Evolutionary conservation across 352 stramenopile genomes (phyloP).

Genomic region (Elongisporangium prolatum): DNA sequence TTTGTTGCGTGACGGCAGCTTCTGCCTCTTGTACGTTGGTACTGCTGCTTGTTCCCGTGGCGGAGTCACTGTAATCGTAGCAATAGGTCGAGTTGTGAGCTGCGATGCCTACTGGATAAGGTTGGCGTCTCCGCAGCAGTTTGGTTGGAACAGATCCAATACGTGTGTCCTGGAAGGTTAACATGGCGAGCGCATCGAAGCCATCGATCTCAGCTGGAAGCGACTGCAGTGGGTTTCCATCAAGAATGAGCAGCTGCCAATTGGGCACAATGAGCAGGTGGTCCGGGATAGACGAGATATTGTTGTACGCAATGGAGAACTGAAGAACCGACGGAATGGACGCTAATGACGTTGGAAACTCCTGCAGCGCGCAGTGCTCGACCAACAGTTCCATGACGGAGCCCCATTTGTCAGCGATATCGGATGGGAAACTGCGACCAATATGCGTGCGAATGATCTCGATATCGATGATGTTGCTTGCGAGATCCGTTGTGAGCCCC

Average conservation of each 20-base stretch:
- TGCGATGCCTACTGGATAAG: not conserved
- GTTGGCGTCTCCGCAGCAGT: not conserved
- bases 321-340: constrained; percentile 20
- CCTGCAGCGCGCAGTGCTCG: constrained; percentile 27
- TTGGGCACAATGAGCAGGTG: constrained; percentile 6
- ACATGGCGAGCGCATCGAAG: constrained; percentile 3
- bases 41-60: not conserved
- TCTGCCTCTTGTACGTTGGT: not conserved
- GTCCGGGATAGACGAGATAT: constrained; percentile 25
- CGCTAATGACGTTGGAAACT: constrained; percentile 13
- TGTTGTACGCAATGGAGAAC: constrained; percentile 33
- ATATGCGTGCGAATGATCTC: constrained; percentile 25
- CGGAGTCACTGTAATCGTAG: not conserved
- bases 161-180: constrained; percentile 14
- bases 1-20: constrained; percentile 3
- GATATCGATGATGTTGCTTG: constrained; percentile 24
- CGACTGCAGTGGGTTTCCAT: constrained; percentile 22
- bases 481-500: constrained; percentile 25
- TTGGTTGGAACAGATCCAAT: constrained; percentile 5
- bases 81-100: constrained; percentile 12
- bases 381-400: constrained; percentile 28
- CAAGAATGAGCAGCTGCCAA: constrained; percentile 33
- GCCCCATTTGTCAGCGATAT: constrained; percentile 27
- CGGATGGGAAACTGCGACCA: constrained; percentile 9
- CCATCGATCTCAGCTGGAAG: not conserved